Evolutionary conservation across 2,329 filamentous ascomycete genomes (phyloP).

Genomic region (Xylariaceae sp.): DNA sequence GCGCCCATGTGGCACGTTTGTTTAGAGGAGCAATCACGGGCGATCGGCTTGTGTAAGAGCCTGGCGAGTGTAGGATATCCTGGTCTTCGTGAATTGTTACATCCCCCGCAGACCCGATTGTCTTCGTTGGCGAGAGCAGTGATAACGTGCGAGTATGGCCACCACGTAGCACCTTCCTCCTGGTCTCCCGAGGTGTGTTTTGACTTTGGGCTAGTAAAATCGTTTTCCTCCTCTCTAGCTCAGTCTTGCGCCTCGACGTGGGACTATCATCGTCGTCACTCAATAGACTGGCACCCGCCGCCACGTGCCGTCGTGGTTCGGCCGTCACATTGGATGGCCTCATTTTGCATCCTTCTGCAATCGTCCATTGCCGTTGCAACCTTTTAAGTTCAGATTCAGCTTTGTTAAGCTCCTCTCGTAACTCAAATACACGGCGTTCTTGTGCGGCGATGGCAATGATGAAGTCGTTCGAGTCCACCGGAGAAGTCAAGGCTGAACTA

Average conservation of each 20-base stretch:
- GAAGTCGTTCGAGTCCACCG: constrained; percentile 62
- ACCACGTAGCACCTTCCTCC: constrained; percentile 67
- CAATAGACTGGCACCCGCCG: constrained; percentile 20
- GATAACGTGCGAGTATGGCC: constrained; percentile 68
- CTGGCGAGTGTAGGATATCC: constrained; percentile 41
- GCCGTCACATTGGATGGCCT: constrained; percentile 61
- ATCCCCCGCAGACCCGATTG: constrained; percentile 32
- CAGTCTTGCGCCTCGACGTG: constrained; percentile 45
- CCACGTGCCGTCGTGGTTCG: constrained; percentile 53
- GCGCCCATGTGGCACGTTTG: constrained; percentile 61
- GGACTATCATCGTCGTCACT: constrained; percentile 39
- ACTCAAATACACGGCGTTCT: constrained; percentile 84
- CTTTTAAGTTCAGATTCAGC: constrained; percentile 74
- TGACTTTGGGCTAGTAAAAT: constrained; percentile 54
- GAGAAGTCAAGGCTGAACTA: constrained; percentile 41
- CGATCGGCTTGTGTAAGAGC: constrained; percentile 31
- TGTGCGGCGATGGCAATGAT: constrained; percentile 89
- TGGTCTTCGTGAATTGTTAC: constrained; percentile 46
- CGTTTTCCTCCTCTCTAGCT: constrained; percentile 72
- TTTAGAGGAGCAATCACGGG: constrained; percentile 38
- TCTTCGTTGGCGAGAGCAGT: constrained; percentile 68
- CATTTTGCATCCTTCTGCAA: constrained; percentile 74
- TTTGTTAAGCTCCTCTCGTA: constrained; percentile 82
- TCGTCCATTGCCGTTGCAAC: constrained; percentile 81
- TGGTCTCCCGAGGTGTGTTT: constrained; percentile 37